Evolutionary conservation across 2,329 filamentous ascomycete species (phyloP), one percentile per base, ranked within the genome.

Genomic region (Rutstroemia sp.): DNA sequence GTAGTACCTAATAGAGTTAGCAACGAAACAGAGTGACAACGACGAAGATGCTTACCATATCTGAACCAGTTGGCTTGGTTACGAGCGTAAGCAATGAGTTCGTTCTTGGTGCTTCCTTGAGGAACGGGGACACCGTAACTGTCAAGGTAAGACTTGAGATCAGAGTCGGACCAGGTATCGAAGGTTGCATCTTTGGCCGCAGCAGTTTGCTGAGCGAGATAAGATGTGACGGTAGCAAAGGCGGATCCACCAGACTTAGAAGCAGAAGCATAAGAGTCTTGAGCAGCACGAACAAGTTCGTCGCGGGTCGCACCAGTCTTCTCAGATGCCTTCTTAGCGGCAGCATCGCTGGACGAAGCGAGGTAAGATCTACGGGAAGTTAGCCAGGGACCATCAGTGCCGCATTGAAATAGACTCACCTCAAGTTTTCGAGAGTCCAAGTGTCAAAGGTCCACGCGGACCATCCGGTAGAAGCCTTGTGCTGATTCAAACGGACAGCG

Each of bases 361-460:
- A 86, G 73, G 58, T 83, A 83, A 1, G 73, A 69, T 67, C 51
- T 60, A 45, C 16, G 5, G 48, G 17, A 27, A 42, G n/a, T 57
- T 41, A 51, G 27, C 5, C 21, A 38, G 16, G 14, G 37, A 23
- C 37, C 14, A n/a, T 16, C n/a, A 9, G 9, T 8, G 44, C 8
- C 5, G 37, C 10, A 49, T 6, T 5, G 42, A 10, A n/a, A 6
- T 19, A 14, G 16, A 61, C 73, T 67, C 71, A 78, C 76, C 83
- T 85, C 48, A 92, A 71, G 66, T 88, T 87, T 2, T 89, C 84
- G 52, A 79, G 77, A 41, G 82, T 87, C 72, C 87, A 84, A 60
- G 89, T 89, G 63, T 92, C 87, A 68, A 90, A 91, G 16, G 84
- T 89, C 87, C 88, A 92, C 3, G 85, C 81, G 58, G 75, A 86